A percentile compares a stretch with the other conserved stretches of the same genome.
Evolutionary conservation across 495 filamentous ascomycete genomes (phyloP).

Genomic region (Penicillium ochrochloron): DNA sequence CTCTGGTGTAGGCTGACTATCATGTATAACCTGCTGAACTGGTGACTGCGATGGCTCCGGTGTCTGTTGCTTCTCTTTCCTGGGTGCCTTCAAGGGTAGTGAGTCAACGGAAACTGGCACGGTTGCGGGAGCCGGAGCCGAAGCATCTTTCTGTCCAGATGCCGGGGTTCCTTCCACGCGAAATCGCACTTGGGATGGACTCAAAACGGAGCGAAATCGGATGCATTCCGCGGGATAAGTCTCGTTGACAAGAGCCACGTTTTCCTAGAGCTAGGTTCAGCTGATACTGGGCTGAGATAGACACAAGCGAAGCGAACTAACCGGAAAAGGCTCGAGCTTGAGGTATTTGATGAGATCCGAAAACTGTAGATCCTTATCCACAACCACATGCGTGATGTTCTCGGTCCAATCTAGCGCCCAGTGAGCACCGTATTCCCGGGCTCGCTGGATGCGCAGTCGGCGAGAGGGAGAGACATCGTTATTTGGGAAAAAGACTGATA

Average conservation of each 20-base stretch:
- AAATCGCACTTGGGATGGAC: conserved; percentile 63
- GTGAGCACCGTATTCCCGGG: conserved; percentile 73
- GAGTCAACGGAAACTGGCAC: conserved; percentile 17
- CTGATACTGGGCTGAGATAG: conserved; percentile 22
- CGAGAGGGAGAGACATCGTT: conserved; percentile 70
- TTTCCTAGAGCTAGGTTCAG: conserved; percentile 45
- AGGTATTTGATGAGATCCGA: conserved; percentile 67
- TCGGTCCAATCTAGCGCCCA: conserved; percentile 61
- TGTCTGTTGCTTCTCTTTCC: conserved; percentile 22
- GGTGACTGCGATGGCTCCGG: conserved; percentile 25
- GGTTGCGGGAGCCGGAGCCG: not conserved
- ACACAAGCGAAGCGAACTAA: conserved; percentile 34
- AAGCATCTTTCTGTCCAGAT: conserved; percentile 12
- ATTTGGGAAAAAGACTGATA: conserved; percentile 76
- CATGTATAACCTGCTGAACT: not conserved
- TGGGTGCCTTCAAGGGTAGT: conserved; percentile 36
- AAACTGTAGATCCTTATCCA: conserved; percentile 71
- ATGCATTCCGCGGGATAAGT: conserved; percentile 82
- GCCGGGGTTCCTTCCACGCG: conserved; percentile 50
- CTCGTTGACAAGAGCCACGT: conserved; percentile 71
- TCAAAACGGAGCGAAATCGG: conserved; percentile 59
- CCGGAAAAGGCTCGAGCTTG: conserved; percentile 52
- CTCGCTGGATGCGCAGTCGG: conserved; percentile 71
- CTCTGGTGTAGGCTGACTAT: not conserved
- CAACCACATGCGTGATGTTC: conserved; percentile 74